Evolutionary conservation across 345 rosid genomes (phyloP).

Genomic region (Cardamine resedifolia): DNA sequence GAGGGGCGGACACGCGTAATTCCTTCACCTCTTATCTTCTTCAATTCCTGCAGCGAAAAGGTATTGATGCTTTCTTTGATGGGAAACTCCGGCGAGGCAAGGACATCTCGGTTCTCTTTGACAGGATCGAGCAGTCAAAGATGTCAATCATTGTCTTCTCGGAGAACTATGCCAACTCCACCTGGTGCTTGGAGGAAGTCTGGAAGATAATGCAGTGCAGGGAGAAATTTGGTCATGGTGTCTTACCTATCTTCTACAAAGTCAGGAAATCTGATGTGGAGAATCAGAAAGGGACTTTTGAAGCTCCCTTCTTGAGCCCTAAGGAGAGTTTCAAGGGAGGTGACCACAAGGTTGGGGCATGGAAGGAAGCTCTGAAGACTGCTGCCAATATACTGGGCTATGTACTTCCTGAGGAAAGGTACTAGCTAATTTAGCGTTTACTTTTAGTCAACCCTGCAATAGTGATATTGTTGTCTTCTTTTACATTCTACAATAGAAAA

Average conservation of each 20-base stretch:
- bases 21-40: conserved; percentile 28
- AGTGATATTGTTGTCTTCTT: not conserved
- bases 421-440: not conserved
- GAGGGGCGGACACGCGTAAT: conserved; percentile 34
- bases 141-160: conserved; percentile 36
- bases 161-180: conserved; percentile 30
- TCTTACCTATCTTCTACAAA: conserved; percentile 34
- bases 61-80: conserved; percentile 27
- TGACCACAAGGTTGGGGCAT: not conserved
- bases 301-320: conserved; percentile 18
- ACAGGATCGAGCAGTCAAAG: conserved; percentile 32
- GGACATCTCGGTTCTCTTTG: conserved; percentile 2
- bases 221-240: conserved; percentile 1
- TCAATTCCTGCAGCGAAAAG: not conserved
- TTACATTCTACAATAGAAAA: not conserved
- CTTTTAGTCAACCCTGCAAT: not conserved
- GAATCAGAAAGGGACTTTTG: conserved; percentile 30
- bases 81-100: conserved; percentile 22
- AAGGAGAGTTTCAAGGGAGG: not conserved
- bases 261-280: conserved; percentile 33
- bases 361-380: conserved; percentile 27
- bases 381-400: conserved; percentile 25
- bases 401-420: conserved; percentile 26
- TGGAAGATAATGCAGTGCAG: conserved; percentile 32
- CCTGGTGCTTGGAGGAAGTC: conserved; percentile 42